phyloP scores from a whole-genome alignment of 371 early-diverging fungal species.

The Haplosporangium sp. region DNA sequence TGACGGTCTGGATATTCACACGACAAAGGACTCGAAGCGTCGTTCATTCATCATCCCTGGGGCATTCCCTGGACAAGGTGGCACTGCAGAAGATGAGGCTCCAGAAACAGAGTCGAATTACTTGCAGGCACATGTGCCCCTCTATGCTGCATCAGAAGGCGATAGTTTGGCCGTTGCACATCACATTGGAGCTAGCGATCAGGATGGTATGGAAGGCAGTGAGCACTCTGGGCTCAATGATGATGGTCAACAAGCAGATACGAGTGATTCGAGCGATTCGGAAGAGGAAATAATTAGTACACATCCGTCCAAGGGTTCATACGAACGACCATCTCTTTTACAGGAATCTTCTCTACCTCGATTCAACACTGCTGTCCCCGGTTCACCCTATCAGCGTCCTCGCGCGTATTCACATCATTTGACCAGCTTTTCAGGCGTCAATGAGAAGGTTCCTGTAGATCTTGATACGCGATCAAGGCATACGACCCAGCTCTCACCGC shows the following conservation, averaged over 20 bases:
- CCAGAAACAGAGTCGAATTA: slow-evolving; percentile 7
- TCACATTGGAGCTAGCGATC: background rate
- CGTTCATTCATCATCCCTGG: slow-evolving; percentile 41
- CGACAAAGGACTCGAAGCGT: slow-evolving; percentile 26
- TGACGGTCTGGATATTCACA: slow-evolving; percentile 8
- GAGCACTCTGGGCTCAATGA: background rate
- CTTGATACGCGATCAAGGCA: background rate
- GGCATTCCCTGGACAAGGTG: slow-evolving; percentile 39
- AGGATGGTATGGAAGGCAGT: slow-evolving; percentile 1
- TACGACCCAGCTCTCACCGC: background rate
- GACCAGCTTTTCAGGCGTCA: background rate
- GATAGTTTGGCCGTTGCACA: slow-evolving; percentile 26
- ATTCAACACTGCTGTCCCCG: slow-evolving; percentile 11
- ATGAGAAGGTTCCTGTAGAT: too few species aligned
- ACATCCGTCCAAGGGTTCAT: slow-evolving; percentile 18
- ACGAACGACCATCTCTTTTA: slow-evolving; percentile 17
- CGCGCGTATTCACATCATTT: slow-evolving; percentile 12
- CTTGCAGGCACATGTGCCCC: slow-evolving; percentile 23
- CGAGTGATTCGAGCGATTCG: slow-evolving; percentile 16
- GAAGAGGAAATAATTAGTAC: slow-evolving; percentile 21
- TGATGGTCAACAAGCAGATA: background rate
- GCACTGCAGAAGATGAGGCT: slow-evolving; percentile 9
- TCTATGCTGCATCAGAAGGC: slow-evolving; percentile 38
- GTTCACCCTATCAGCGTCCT: slow-evolving; percentile 10
- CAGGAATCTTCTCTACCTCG: slow-evolving; percentile 20